Evolutionary conservation across 1,284 basidiomycete genomes (phyloP), one percentile per base, ranked within the genome.

Genomic region (Grifola frondosa): DNA sequence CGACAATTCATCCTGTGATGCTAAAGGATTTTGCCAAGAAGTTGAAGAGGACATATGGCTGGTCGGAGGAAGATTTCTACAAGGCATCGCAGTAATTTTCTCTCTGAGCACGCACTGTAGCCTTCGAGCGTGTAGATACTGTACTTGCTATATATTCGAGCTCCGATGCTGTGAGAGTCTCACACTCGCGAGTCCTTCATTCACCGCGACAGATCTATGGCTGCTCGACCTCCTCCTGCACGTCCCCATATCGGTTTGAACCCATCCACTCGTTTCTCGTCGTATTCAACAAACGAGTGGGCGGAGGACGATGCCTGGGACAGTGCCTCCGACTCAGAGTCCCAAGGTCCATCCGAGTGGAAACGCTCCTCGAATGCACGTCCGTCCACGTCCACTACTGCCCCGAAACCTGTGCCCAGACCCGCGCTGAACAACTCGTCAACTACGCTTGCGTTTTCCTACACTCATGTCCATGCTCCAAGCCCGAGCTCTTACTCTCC

Each of bases 271-370:
- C 74, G 76, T 57, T 78, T 75, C 56, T 61, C 70, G 30, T 54
- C 65, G 46, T 67, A 72, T 49, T 57, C 62, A 10, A 58, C 43
- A 20, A 59, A 61, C 46, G 82, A 88, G 44, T 86, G 87, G 85
- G 84, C 69, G 10, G 87, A 90, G 61, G 91, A 94, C 54, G 91
- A 94, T 62, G 90, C 84, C 33, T 94, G 91, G 91, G 91, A 94
- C 69, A 88, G 84, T 54, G 77, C 77, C 42, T 92, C 90, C 4
- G 91, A 93, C 65, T 82, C 84, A 33, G 91, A 92, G 62, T 80
- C 81, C 30, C 75, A 78, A 8, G 61, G 75, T 40, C 64, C 71
- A 12, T 70, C 68, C 46, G 63, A 73, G 17, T 81, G 75, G 75
- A 72, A 65, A 49, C 66, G 65, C 44, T 62, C 66, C 20, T 59